Evolutionary conservation across 2,329 filamentous ascomycete species (phyloP).

Genomic region (Neurospora crassa): DNA sequence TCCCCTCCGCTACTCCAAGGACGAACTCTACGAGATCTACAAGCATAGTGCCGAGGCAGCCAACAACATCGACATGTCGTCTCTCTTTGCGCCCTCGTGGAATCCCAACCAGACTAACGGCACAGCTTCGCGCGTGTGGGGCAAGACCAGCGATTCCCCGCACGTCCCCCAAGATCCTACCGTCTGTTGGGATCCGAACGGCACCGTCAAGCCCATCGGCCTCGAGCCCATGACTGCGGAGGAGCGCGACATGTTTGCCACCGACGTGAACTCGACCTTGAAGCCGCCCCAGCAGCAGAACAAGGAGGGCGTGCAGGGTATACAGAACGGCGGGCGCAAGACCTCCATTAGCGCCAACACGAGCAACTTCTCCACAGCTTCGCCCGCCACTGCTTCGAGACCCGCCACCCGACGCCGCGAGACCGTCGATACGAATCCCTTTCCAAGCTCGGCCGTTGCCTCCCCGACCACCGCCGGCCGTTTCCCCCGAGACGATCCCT

Average conservation of each 20-base stretch:
- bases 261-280: constrained; percentile 86
- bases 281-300: constrained; percentile 71
- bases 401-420: constrained; percentile 75
- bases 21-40: constrained; percentile 69
- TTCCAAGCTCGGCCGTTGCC: constrained; percentile 38
- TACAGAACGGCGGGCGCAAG: constrained; percentile 58
- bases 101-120: constrained; percentile 65
- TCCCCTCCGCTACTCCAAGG: constrained; percentile 63
- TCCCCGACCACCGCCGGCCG: constrained; percentile 53
- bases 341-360: constrained; percentile 64
- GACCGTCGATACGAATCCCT: constrained; percentile 61
- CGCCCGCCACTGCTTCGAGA: constrained; percentile 61
- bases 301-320: constrained; percentile 38
- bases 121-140: constrained; percentile 57
- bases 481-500: constrained; percentile 56
- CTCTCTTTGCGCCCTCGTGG: constrained; percentile 68
- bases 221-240: constrained; percentile 58
- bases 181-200: constrained; percentile 77
- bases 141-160: constrained; percentile 59
- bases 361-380: constrained; percentile 55
- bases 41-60: constrained; percentile 36
- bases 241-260: constrained; percentile 63
- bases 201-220: constrained; percentile 60
- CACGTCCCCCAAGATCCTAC: constrained; percentile 74
- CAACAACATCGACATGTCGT: constrained; percentile 51